Base-by-base conservation (phyloP, 805 yeast genomes). In the Candida anglica region DNA sequence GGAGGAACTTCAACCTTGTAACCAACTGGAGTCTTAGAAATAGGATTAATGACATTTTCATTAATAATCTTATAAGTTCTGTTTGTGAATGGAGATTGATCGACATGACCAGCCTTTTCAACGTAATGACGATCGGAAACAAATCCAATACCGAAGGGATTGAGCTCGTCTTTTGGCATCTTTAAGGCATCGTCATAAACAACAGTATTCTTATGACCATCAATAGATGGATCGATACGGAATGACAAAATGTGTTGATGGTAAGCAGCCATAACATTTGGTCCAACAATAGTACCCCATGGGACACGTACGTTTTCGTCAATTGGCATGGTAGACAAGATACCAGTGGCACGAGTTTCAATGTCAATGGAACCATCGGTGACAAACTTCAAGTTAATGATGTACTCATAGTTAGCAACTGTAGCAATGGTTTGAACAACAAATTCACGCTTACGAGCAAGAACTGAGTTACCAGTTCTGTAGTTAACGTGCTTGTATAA, bases 321-420 rank as follows among this genome's bases (percentile, higher is more conserved):
- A 44, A 82, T 77, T 48, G 88, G 87, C 82, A 80, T 82, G 39
- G 94, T 84, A 22, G 91, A 83, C 46, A 84, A 69, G 51, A 84
- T 84, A 71, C 94, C 94, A 38, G 94, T 84, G 41, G 93, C 93
- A 64, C 91, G 74, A 39, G 81, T 81, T 58, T 85, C 87, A 41
- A 84, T 78, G 44, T 78, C 79, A 48, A 84, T 79, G 35, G 81
- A 79, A 50, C 89, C 94, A 45, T 81, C 87, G 60, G 77, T 86
- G 49, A 79, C 84, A 50, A 84, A 78, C 53, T 81, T 74, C 53
- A 79, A 64, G 62, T 82, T 82, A 47, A 83, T 58, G 44, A 81
- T 74, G 66, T 84, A 84, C 64, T 84, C 93, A 64, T 84, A 84
- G 69, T 84, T 84, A 39, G 88, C 87, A 42, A 83, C 91, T 25